Base-by-base conservation (phyloP, 2,329 filamentous ascomycete species). In the Xylaria sp. region DNA sequence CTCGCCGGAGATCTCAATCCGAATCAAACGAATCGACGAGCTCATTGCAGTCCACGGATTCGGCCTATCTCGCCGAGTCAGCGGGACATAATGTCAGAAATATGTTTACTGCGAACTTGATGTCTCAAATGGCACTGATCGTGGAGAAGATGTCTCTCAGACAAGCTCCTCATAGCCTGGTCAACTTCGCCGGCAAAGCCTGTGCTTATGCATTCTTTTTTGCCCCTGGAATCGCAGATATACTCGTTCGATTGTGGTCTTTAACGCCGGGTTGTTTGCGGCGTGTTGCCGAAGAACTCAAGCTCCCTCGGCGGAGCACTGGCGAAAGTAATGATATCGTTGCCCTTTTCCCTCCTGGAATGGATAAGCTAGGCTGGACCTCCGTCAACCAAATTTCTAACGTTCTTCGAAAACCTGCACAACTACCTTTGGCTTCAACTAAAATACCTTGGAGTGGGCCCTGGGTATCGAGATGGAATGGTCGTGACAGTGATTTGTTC, bases 181-280 rank as follows among this genome's bases (percentile, higher is more conserved):
- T 97, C 66, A 91, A 91, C 34, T 97, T 97, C 77, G 93, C 93
- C 62, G 94, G 93, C 67, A 97, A 96, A 80, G 93, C 93, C 4
- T 95, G 92, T 76, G 94, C 94, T 1, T 97, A 97, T 79, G 94
- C 93, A 34, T 97, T 97, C 80, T 96, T 95, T 81, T 97, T 97
- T 75, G 94, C 93, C 32, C 93, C 93, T 0, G 93, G 93, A 4
- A 88, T 97, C 63, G 91, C 93, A 8, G 93, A 97, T 75, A 88
- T 97, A 59, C 84, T 97, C 57, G 88, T 95, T 30, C 89, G 93
- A 18, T 82, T 97, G 5, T 97, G 94, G 94, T 89, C 88, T 43
- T 84, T 93, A 23, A 88, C 89, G 2, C 82, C 90, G 3, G 89
- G 90, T 65, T 82, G 89, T 48, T 85, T 97, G 75, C 88, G 91